phyloP scores from a whole-genome alignment of 2,329 filamentous ascomycete genomes.

The Thelonectria discophora region DNA sequence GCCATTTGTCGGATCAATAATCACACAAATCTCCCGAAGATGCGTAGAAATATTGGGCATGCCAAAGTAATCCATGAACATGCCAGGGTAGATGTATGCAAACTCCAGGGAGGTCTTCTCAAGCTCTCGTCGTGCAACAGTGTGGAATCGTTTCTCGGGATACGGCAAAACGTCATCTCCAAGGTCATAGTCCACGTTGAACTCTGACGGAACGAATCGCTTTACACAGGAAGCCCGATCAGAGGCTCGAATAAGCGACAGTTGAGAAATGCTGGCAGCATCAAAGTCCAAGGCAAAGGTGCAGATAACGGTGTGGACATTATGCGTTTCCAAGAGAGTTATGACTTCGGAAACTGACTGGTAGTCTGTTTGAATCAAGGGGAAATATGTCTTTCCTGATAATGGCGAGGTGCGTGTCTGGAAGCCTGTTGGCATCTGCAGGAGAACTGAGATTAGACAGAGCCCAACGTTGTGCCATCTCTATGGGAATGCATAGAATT shows the following conservation, averaged over 20 bases:
- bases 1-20: slow-evolving; percentile 42
- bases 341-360: slow-evolving; percentile 34
- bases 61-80: slow-evolving; percentile 51
- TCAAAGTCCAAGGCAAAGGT: slow-evolving; percentile 45
- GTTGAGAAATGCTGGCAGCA: slow-evolving; percentile 43
- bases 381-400: slow-evolving; percentile 7
- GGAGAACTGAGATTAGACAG: too few relatives aligned
- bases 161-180: slow-evolving; percentile 46
- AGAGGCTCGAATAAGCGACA: slow-evolving; percentile 47
- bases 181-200: slow-evolving; percentile 50
- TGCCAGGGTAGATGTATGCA: slow-evolving; percentile 47
- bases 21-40: slow-evolving; percentile 43
- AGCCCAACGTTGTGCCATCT: too few relatives aligned
- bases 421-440: background rate
- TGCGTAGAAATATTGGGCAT: slow-evolving; percentile 39
- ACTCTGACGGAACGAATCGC: slow-evolving; percentile 51
- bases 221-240: slow-evolving; percentile 41
- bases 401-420: slow-evolving; percentile 9
- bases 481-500: background rate
- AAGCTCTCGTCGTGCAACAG: slow-evolving; percentile 40
- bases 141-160: slow-evolving; percentile 45
- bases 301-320: slow-evolving; percentile 46
- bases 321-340: slow-evolving; percentile 31
- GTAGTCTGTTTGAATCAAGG: slow-evolving; percentile 39
- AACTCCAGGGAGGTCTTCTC: slow-evolving; percentile 46